These are phyloP conservation scores for Pichia pseudocactophila DNA, from an alignment of 805 yeast genomes.

Conservation along the genomic window DNA sequence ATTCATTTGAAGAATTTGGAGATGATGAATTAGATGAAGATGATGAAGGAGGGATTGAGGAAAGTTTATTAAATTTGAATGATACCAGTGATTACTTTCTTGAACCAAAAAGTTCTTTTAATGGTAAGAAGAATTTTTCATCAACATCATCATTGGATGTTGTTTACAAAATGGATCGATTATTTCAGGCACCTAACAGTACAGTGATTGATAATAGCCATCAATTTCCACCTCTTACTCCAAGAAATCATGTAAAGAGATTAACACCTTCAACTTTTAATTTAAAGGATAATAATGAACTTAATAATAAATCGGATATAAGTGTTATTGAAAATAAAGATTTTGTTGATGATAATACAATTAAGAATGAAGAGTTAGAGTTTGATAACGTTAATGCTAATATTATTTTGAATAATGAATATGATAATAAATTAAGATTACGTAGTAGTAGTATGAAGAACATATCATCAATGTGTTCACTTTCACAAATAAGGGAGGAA, in stretches of 20 bases:
- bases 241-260: constrained; percentile 5
- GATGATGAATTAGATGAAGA: constrained; percentile 15
- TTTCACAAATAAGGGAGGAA: constrained; percentile 11
- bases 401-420: not conserved
- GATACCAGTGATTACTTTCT: not conserved
- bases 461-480: not conserved
- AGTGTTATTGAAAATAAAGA: not conserved
- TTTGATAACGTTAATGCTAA: not conserved
- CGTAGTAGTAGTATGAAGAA: not conserved
- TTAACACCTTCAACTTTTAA: constrained; percentile 14
- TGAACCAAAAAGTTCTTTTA: constrained; percentile 2
- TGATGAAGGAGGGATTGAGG: not conserved
- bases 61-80: not conserved
- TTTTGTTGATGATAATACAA: constrained; percentile 6
- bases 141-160: constrained; percentile 22
- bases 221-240: not conserved
- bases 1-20: constrained; percentile 15
- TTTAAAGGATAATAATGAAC: constrained; percentile 7
- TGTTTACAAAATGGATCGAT: constrained; percentile 23
- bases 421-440: not conserved
- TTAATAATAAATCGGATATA: not conserved
- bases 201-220: constrained; percentile 1
- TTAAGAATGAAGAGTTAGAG: not conserved
- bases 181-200: not conserved
- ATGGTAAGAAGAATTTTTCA: constrained; percentile 2